Evolutionary conservation across 306 rosid genomes (phyloP).

Genomic region (Cucurbita moschata): DNA sequence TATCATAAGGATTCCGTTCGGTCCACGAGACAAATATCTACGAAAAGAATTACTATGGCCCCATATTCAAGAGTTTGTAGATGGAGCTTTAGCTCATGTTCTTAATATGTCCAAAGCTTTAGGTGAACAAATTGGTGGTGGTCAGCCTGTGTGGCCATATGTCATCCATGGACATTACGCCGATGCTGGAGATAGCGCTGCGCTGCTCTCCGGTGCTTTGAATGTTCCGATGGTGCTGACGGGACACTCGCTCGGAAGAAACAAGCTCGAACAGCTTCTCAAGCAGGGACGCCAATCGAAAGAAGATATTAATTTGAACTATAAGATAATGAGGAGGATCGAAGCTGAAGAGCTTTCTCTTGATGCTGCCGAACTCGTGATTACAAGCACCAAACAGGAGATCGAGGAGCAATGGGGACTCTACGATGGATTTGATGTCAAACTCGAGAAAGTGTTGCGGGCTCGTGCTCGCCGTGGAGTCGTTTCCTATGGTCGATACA

Average conservation of each 20-base stretch:
- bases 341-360: slow-evolving; percentile 84
- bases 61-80: slow-evolving; percentile 71
- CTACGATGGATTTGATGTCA: slow-evolving; percentile 82
- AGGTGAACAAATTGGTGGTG: slow-evolving; percentile 76
- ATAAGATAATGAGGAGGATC: slow-evolving; percentile 80
- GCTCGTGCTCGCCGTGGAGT: slow-evolving; percentile 81
- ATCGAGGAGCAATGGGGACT: slow-evolving; percentile 95
- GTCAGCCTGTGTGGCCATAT: slow-evolving; percentile 83
- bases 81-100: slow-evolving; percentile 81
- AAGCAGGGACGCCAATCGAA: slow-evolving; percentile 86
- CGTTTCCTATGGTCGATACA: slow-evolving; percentile 67
- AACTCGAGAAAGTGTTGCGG: slow-evolving; percentile 76
- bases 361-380: slow-evolving; percentile 84
- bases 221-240: slow-evolving; percentile 86
- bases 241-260: slow-evolving; percentile 85
- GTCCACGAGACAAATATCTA: slow-evolving; percentile 76
- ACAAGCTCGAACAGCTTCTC: slow-evolving; percentile 83
- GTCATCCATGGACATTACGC: slow-evolving; percentile 91
- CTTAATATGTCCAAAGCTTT: slow-evolving; percentile 83
- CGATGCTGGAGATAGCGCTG: slow-evolving; percentile 87
- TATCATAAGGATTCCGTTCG: slow-evolving; percentile 72
- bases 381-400: slow-evolving; percentile 87
- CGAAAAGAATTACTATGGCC: slow-evolving; percentile 85
- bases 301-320: slow-evolving; percentile 79
- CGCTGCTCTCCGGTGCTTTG: slow-evolving; percentile 85